Percentiles rank a stretch among this genome's conserved stretches.
Conservation (phyloP, 139 green algal genomes). For the Auxenochlorella protothecoides region DNA sequence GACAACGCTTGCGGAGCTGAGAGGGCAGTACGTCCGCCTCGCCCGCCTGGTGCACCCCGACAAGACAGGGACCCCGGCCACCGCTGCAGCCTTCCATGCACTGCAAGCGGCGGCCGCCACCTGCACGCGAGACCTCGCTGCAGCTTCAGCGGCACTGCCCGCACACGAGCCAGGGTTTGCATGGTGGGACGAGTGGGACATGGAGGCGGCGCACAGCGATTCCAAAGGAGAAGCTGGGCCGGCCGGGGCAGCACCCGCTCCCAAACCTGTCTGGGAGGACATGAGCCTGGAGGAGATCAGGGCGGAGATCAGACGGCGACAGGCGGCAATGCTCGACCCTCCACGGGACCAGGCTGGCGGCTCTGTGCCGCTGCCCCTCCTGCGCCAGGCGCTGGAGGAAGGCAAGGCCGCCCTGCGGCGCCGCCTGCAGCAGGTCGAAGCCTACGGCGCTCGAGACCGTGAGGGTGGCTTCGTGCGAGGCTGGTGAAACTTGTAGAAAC, state of each 20-base stretch:
- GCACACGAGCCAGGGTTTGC: constrained; percentile 7
- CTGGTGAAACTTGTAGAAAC: too few species aligned
- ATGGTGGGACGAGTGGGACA: constrained; percentile 20
- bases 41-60: constrained; percentile 28
- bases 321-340: constrained; percentile 6
- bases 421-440: too few species aligned
- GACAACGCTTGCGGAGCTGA: background rate
- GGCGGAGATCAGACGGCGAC: constrained; percentile 8
- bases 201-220: background rate
- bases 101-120: constrained; percentile 4
- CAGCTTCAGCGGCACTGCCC: background rate
- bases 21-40: constrained; percentile 17
- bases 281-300: constrained; percentile 12
- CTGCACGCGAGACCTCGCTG: constrained; percentile 1
- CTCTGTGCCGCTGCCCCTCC: background rate
- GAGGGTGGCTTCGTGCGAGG: too few species aligned
- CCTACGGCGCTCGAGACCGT: too few species aligned
- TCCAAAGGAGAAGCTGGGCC: background rate
- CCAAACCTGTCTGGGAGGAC: background rate
- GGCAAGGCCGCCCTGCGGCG: too few species aligned
- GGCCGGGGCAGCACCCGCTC: background rate
- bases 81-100: constrained; percentile 12
- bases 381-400: background rate
- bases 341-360: background rate
- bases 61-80: constrained; percentile 17